phyloP scores from a whole-genome alignment of 208 protist species.

The Leishmania major region DNA sequence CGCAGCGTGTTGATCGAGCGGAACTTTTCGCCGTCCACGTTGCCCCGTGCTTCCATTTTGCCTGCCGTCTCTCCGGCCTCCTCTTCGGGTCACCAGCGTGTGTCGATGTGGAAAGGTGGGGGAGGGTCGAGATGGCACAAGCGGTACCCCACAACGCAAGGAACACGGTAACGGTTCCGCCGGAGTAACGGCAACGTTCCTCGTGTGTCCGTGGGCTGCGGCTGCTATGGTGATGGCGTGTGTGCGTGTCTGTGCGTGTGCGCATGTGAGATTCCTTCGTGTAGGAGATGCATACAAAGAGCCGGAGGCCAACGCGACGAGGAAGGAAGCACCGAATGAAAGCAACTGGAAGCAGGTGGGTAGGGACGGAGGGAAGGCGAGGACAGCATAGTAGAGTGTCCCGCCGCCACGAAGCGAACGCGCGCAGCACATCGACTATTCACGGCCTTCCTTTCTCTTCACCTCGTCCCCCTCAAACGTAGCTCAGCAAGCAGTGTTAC shows the following conservation, averaged over 20 bases:
- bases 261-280: not conserved
- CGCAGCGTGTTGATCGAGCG: slow-evolving; percentile 39
- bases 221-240: not conserved
- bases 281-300: not conserved
- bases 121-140: not conserved
- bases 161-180: not conserved
- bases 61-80: not conserved
- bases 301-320: not conserved
- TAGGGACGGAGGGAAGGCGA: not conserved
- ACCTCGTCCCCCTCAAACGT: not conserved
- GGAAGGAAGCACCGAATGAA: not conserved
- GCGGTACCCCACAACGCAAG: not conserved
- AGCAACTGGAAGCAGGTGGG: not conserved
- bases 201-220: not conserved
- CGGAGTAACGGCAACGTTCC: not conserved
- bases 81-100: not conserved
- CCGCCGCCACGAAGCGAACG: not conserved
- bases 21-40: slow-evolving; percentile 37
- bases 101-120: not conserved
- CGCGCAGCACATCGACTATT: not conserved
- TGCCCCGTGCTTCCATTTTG: not conserved
- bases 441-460: not conserved
- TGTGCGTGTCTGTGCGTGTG: not conserved
- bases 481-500: not conserved
- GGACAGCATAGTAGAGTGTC: not conserved